A percentile compares a stretch with the other conserved stretches of the same genome.
phyloP scores from a whole-genome alignment of 2,329 filamentous ascomycete genomes.

The Periconia sp. region DNA sequence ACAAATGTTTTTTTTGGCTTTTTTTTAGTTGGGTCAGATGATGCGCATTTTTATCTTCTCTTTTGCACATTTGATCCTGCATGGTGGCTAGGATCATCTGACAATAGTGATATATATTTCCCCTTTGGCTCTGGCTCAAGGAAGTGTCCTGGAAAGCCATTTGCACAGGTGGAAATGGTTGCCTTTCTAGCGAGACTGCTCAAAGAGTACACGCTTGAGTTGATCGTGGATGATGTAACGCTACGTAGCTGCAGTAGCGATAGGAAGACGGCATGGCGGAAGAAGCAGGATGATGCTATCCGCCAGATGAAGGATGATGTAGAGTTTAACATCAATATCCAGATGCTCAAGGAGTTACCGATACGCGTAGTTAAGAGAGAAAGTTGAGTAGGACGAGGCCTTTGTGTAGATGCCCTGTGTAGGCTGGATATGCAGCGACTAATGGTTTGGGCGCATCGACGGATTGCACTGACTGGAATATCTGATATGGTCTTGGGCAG shows the following conservation, averaged over 20 bases:
- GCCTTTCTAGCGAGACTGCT: slow-evolving; percentile 14
- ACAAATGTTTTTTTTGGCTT: slow-evolving; percentile 1
- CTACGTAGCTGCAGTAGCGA: slow-evolving; percentile 1
- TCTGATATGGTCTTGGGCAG: too few relatives aligned
- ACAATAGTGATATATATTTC: neutral
- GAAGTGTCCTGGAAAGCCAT: slow-evolving; percentile 16
- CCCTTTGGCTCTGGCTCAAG: slow-evolving; percentile 12
- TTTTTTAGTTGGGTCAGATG: neutral
- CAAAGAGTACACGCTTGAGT: slow-evolving; percentile 8
- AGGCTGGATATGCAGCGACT: too few relatives aligned
- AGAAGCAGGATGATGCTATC: slow-evolving; percentile 9
- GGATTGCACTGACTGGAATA: too few relatives aligned
- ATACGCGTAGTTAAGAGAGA: slow-evolving; percentile 6
- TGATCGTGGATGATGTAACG: slow-evolving; percentile 7
- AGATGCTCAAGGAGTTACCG: slow-evolving; percentile 15
- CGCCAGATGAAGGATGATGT: slow-evolving; percentile 12
- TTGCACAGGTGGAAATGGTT: slow-evolving; percentile 16
- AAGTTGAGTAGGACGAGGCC: too few relatives aligned
- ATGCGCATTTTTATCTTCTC: neutral
- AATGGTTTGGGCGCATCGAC: too few relatives aligned
- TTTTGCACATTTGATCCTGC: slow-evolving; percentile 9
- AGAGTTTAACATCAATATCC: slow-evolving; percentile 9
- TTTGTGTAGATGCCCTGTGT: too few relatives aligned
- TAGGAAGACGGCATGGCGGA: slow-evolving; percentile 3
- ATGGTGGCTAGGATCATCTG: slow-evolving; percentile 2